Percentiles rank a stretch among this genome's conserved stretches.
Conservation (phyloP, 768 basidiomycete genomes). For the Clitopilus hobsonii region DNA sequence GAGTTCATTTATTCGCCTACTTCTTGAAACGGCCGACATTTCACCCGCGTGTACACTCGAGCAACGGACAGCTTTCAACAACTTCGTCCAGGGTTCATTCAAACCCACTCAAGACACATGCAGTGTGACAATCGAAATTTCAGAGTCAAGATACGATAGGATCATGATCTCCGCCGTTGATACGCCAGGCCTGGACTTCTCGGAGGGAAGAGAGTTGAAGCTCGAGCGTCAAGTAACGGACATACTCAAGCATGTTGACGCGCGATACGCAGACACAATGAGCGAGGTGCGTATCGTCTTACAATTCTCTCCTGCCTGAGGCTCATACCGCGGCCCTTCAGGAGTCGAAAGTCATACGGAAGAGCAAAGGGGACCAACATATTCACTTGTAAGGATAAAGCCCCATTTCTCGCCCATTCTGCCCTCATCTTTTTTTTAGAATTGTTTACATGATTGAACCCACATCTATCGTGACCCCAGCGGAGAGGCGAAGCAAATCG, state of each 20-base stretch:
- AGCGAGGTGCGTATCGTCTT: constrained; percentile 56
- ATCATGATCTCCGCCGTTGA: constrained; percentile 78
- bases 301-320: not conserved
- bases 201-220: constrained; percentile 65
- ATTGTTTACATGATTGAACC: constrained; percentile 81
- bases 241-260: constrained; percentile 75
- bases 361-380: constrained; percentile 86
- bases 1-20: constrained; percentile 73
- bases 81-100: constrained; percentile 57
- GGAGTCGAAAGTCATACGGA: constrained; percentile 87
- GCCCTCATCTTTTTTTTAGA: no score
- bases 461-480: constrained; percentile 54
- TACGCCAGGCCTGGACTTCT: constrained; percentile 80
- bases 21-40: constrained; percentile 81
- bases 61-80: constrained; percentile 60
- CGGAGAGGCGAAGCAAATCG: constrained; percentile 45
- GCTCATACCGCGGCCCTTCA: constrained; percentile 24
- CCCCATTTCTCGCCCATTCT: constrained; percentile 29
- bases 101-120: constrained; percentile 62
- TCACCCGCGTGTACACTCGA: constrained; percentile 74
- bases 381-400: constrained; percentile 68
- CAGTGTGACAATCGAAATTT: constrained; percentile 73
- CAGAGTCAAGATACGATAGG: constrained; percentile 79
- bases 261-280: constrained; percentile 83
- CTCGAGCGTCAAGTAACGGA: constrained; percentile 74